Base-by-base conservation (phyloP, 169 alveolate species). In the Eimeria praecox region DNA sequence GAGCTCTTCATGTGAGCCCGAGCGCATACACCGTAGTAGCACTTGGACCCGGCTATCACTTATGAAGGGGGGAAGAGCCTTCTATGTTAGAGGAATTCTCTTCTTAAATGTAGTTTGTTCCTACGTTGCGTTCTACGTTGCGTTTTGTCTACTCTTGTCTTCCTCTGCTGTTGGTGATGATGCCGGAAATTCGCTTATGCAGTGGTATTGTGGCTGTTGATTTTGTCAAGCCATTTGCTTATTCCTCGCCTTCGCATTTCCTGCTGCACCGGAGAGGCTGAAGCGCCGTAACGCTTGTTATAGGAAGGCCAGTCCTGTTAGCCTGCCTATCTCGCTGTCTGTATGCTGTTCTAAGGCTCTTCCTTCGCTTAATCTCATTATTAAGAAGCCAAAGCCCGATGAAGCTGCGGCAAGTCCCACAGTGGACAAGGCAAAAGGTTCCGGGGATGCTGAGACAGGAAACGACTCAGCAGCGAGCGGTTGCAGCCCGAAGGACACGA, bases 331-430 rank as follows among this genome's bases (percentile, higher is more conserved):
- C 0, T 52, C 0, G 62, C 0, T 52, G 9, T 42, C 59, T 42
- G 38, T 42, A 18, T 78, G 88, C 62, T 40, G 62, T 27, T 52
- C 30, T 82, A 30, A 82, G 90, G 69, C 73, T 9, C 90, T 40
- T 46, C 90, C 62, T n/a, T 49, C 90, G n/a, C 49, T 82, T 9
- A 46, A 82, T 8, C 27, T 82, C 33, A 54, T 83, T 30, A n/a
- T 83, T 3, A 83, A 83, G 49, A 83, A 83, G 75, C 77, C 77
- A 24, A 83, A 52, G 46, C 27, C 18, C 52, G 38, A 10, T 16
- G 77, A 22, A 8, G 49, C 77, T 27, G 77, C 44, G 2, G 16
- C 49, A 12, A 52, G 33, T 54, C 38, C 38, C 4, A 54, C 77
- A 30, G 75, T 24, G 40, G 49, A 46, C 40, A 33, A 83, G 75